Conservation (phyloP, 2,329 filamentous ascomycete genomes). For the Trichoderma hamatum region DNA sequence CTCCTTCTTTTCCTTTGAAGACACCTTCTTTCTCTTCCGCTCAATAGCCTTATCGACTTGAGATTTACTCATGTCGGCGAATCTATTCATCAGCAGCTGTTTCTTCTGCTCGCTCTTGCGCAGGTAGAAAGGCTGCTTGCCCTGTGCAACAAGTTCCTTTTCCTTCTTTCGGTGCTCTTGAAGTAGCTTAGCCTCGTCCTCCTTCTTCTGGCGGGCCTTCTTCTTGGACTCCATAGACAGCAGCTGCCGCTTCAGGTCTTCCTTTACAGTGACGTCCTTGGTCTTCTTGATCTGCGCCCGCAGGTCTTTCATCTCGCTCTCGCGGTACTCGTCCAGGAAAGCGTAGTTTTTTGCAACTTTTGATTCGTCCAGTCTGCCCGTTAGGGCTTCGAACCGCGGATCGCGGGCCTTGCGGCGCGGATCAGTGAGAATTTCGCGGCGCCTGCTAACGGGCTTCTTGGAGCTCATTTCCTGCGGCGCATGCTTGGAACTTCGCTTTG, state of each 20-base stretch:
- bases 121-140: constrained; percentile 90
- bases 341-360: constrained; percentile 74
- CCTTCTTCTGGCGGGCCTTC: constrained; percentile 70
- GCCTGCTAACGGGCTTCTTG: constrained; percentile 80
- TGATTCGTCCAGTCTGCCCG: constrained; percentile 56
- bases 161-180: constrained; percentile 79
- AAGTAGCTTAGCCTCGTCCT: constrained; percentile 69
- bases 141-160: constrained; percentile 81
- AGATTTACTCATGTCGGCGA: constrained; percentile 79
- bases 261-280: constrained; percentile 68
- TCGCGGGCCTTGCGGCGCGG: constrained; percentile 69
- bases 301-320: constrained; percentile 78
- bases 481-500: constrained; percentile 72
- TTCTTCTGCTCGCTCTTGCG: constrained; percentile 94
- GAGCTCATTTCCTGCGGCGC: constrained; percentile 82
- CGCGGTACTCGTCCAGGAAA: constrained; percentile 86
- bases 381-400: constrained; percentile 79
- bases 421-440: constrained; percentile 68
- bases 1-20: constrained; percentile 80
- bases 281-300: constrained; percentile 64
- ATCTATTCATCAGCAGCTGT: constrained; percentile 76
- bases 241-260: constrained; percentile 71
- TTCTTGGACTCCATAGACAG: constrained; percentile 77
- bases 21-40: constrained; percentile 85
- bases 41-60: constrained; percentile 85